Evolutionary conservation across 225 moss, liverwort and hornwort genomes (phyloP).

Genomic region (Straminergon stramineum): DNA sequence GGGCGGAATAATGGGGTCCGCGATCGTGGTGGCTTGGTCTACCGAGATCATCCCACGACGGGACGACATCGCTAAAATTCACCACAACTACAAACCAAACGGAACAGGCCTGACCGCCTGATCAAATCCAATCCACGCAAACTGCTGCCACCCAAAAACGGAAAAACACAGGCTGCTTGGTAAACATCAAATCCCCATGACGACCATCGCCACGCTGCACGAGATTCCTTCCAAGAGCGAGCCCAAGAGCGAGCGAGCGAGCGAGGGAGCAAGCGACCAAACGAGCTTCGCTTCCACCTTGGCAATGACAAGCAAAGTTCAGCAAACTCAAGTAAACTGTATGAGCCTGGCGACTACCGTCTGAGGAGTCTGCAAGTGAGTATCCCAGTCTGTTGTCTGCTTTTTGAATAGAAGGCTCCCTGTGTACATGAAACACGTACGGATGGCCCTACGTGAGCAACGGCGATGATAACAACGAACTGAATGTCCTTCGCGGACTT

Average conservation of each 20-base stretch:
- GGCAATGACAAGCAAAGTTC: not conserved
- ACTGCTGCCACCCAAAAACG: not conserved
- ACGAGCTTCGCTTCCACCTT: not conserved
- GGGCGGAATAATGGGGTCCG: not conserved
- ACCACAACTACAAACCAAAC: not conserved
- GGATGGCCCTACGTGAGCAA: not conserved
- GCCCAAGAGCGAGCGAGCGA: not conserved
- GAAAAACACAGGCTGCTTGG: not conserved
- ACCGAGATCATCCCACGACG: constrained; percentile 37
- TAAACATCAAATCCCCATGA: not conserved
- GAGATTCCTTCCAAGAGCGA: not conserved
- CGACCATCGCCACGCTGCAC: not conserved
- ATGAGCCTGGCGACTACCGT: not conserved
- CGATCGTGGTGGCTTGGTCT: constrained; percentile 5
- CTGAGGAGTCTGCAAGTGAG: not conserved
- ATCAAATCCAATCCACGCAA: not conserved
- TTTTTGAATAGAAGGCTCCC: not conserved
- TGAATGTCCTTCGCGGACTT: not conserved
- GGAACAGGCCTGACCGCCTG: not conserved
- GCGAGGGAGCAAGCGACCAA: not conserved
- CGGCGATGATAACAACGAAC: not conserved
- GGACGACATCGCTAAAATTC: constrained; percentile 11
- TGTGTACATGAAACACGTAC: not conserved
- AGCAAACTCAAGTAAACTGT: not conserved
- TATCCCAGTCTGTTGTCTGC: not conserved